These are phyloP conservation scores for Trichoderma arundinaceum DNA, from an alignment of 2,329 filamentous ascomycete species.

Conservation along the genomic window DNA sequence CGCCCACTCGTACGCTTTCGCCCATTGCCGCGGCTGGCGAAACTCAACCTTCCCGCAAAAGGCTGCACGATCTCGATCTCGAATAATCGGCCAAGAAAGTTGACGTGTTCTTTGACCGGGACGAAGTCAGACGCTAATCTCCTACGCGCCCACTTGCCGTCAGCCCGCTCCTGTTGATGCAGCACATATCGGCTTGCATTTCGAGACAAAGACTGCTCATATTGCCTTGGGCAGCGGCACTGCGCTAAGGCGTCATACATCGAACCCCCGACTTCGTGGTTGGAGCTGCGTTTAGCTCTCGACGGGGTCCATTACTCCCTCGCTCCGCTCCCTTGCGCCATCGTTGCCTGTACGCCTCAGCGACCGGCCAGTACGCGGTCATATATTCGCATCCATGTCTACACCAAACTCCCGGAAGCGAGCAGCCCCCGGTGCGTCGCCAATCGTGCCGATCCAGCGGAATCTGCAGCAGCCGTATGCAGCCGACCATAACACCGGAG, in stretches of 20 bases:
- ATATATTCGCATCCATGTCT: slow-evolving; percentile 48
- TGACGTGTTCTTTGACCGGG: slow-evolving; percentile 12
- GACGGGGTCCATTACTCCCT: neutral
- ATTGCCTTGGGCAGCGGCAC: slow-evolving; percentile 24
- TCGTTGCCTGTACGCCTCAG: neutral
- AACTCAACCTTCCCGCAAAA: neutral
- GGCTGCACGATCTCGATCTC: slow-evolving; percentile 1
- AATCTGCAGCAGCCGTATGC: slow-evolving; percentile 57
- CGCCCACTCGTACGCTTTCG: neutral
- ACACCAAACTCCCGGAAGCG: slow-evolving; percentile 68
- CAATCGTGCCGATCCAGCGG: slow-evolving; percentile 61
- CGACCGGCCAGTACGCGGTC: slow-evolving; percentile 15
- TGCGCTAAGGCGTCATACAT: slow-evolving; percentile 17
- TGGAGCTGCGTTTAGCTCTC: neutral
- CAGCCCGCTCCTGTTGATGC: neutral
- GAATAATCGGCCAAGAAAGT: neutral
- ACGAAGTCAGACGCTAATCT: slow-evolving; percentile 5
- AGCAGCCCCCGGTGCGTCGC: slow-evolving; percentile 72
- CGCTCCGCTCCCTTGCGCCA: neutral
- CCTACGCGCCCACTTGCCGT: slow-evolving; percentile 5
- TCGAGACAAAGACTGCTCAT: neutral
- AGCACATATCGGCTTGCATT: neutral
- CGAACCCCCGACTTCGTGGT: neutral
- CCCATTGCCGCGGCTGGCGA: slow-evolving; percentile 3
- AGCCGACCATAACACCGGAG: slow-evolving; percentile 50